A percentile compares a stretch with the other conserved stretches of the same genome.
Evolutionary conservation across 441 rosid species (phyloP).

Genomic region (Capsella rubella): DNA sequence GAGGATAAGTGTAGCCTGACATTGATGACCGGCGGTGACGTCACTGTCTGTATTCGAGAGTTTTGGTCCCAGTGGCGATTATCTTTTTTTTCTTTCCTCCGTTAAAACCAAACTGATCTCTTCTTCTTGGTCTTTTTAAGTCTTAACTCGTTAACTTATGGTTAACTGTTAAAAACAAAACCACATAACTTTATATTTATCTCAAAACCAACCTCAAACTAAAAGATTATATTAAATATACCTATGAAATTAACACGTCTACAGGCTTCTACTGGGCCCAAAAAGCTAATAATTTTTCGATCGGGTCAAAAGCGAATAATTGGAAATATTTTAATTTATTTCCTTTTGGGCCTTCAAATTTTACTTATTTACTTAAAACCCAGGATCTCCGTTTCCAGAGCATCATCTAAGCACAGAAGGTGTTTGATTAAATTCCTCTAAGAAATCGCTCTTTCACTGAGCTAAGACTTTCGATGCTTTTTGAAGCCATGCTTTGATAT

Average conservation of each 20-base stretch:
- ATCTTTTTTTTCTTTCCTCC: background rate
- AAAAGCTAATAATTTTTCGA: too few species aligned
- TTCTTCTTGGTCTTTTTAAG: background rate
- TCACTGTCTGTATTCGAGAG: conserved; percentile 40
- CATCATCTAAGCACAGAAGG: conserved; percentile 2
- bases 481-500: conserved; percentile 16
- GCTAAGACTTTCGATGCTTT: background rate
- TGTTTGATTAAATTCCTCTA: conserved; percentile 46
- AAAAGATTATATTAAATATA: background rate
- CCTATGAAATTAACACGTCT: background rate
- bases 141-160: background rate
- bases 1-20: conserved; percentile 34
- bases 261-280: conserved; percentile 2
- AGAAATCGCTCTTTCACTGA: background rate
- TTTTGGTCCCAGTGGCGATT: conserved; percentile 39
- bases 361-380: background rate
- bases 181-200: background rate
- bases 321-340: background rate
- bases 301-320: too few species aligned
- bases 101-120: conserved; percentile 10
- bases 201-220: background rate
- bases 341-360: background rate
- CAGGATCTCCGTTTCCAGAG: too few species aligned
- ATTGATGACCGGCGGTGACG: conserved; percentile 72
- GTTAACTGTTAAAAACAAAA: background rate